phyloP scores from a whole-genome alignment of 2,329 filamentous ascomycete genomes.

The Penicillium sp. region DNA sequence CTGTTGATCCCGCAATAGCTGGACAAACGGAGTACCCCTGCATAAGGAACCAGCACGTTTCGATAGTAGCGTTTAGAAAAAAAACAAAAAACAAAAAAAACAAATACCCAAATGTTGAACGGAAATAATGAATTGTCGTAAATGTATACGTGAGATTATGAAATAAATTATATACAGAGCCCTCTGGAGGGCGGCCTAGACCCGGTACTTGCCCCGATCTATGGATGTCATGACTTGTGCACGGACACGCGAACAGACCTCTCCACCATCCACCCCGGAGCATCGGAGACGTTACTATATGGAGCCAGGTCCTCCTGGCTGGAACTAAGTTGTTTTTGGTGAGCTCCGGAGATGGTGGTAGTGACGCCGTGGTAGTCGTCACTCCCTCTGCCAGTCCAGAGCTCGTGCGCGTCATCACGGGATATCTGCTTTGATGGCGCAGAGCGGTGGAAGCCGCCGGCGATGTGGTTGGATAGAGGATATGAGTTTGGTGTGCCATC shows the following conservation, averaged over 20 bases:
- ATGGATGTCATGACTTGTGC: constrained; percentile 10
- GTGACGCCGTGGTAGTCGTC: constrained; percentile 26
- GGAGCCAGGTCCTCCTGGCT: constrained; percentile 26
- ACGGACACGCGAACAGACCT: constrained; percentile 24
- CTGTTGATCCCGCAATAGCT: neutral
- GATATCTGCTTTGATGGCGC: constrained; percentile 8
- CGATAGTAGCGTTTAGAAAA: neutral
- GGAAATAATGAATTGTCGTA: neutral
- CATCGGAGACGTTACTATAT: neutral
- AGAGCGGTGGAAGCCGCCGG: constrained; percentile 11
- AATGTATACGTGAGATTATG: too few species aligned
- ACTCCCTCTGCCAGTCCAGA: constrained; percentile 22
- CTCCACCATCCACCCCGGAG: constrained; percentile 21
- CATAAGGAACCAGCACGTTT: neutral
- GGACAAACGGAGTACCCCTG: neutral
- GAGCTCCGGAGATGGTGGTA: constrained; percentile 25
- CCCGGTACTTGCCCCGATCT: too few species aligned
- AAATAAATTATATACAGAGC: neutral
- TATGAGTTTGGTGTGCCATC: constrained; percentile 19
- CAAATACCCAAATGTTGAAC: too few species aligned
- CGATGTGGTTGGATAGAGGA: constrained; percentile 19
- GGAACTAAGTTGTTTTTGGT: constrained; percentile 15
- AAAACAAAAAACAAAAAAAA: too few species aligned
- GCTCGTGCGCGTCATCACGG: constrained; percentile 10
- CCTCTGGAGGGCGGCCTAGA: too few species aligned